These are phyloP conservation scores for Dittrichia graveolens DNA, from an alignment of 129 eudicot species.

Conservation along the genomic window DNA sequence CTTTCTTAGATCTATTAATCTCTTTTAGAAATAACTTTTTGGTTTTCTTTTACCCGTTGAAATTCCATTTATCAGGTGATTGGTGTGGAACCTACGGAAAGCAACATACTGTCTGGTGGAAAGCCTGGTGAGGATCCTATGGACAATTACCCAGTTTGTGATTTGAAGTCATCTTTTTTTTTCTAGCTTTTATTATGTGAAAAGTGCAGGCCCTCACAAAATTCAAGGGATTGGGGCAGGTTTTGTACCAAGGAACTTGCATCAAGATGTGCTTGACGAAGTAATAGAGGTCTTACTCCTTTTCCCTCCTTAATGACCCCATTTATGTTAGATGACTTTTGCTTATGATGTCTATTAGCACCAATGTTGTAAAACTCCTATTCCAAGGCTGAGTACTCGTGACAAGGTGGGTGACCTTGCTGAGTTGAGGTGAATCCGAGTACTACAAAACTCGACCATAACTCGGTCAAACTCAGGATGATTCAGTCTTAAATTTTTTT, in stretches of 20 bases:
- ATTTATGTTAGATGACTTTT: background rate
- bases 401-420: too few relatives aligned
- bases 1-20: background rate
- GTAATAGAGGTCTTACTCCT: conserved; percentile 74
- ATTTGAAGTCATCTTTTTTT: conserved; percentile 26
- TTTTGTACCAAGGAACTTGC: conserved; percentile 87
- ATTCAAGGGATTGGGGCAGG: conserved; percentile 99
- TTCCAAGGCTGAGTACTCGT: too few relatives aligned
- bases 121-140: conserved; percentile 78
- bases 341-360: background rate
- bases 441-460: too few relatives aligned
- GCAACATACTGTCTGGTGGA: conserved; percentile 95
- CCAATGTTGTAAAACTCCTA: too few relatives aligned
- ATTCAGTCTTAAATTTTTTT: too few relatives aligned
- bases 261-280: conserved; percentile 88
- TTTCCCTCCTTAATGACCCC: background rate
- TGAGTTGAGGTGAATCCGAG: too few relatives aligned
- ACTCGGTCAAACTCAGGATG: too few relatives aligned
- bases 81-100: conserved; percentile 94
- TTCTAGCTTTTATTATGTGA: conserved; percentile 52
- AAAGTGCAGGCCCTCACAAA: conserved; percentile 99
- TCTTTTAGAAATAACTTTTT: background rate
- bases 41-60: background rate
- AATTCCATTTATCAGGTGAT: conserved; percentile 56
- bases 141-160: conserved; percentile 2